Conservation (phyloP, 208 protist species). For the Acanthamoeba healyi region DNA sequence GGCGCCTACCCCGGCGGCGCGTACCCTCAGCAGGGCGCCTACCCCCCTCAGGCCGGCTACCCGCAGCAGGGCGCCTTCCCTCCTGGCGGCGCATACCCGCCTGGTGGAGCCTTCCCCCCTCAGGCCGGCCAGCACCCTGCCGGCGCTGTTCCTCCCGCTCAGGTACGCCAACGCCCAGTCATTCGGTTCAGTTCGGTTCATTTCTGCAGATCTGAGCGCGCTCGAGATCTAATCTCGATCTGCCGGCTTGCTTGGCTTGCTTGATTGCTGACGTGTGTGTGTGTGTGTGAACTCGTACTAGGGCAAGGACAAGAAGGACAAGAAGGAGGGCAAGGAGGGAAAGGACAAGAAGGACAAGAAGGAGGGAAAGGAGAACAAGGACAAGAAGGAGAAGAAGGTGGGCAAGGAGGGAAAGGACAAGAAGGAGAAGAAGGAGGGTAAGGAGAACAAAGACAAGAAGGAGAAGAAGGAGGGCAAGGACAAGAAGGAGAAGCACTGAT, state of each 20-base stretch:
- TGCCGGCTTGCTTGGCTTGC: too few species aligned
- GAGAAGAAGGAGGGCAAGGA: neutral
- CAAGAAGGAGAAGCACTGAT: too few species aligned
- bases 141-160: neutral
- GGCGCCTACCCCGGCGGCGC: neutral
- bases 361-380: neutral
- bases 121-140: neutral
- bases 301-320: neutral
- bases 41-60: neutral
- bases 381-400: neutral
- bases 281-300: neutral
- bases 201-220: too few species aligned
- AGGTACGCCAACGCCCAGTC: neutral
- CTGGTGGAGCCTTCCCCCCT: neutral
- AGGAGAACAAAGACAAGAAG: slow-evolving; percentile 12
- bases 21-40: neutral
- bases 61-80: neutral
- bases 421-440: slow-evolving; percentile 5
- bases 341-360: neutral
- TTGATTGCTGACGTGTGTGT: neutral
- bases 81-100: too few species aligned
- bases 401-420: neutral
- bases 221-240: too few species aligned
- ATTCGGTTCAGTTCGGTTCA: too few species aligned
- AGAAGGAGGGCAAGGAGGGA: neutral